phyloP scores from a whole-genome alignment of 2,329 filamentous ascomycete species.

The Metarhizium rileyi region DNA sequence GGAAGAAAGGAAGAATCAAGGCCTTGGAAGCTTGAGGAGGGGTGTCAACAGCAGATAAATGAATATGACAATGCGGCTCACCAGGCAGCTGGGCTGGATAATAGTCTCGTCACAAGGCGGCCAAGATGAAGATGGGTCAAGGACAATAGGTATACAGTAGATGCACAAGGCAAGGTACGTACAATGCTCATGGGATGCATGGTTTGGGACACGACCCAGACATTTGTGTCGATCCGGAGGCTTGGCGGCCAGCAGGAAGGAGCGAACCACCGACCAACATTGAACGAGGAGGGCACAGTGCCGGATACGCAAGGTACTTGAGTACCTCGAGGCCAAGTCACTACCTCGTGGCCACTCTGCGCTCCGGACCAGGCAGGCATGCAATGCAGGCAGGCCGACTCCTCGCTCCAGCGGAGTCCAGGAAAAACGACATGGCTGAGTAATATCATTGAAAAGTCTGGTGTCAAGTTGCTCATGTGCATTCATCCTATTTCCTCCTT shows the following conservation, averaged over 20 bases:
- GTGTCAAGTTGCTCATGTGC: too few relatives aligned
- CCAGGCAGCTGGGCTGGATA: neutral
- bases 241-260: constrained; percentile 1
- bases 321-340: too few relatives aligned
- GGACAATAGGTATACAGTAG: too few relatives aligned
- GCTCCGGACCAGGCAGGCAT: neutral
- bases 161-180: neutral
- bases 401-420: too few relatives aligned
- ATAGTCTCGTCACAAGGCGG: neutral
- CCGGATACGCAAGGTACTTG: too few relatives aligned
- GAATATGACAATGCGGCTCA: neutral
- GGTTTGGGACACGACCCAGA: neutral
- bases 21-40: neutral
- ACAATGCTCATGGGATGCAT: neutral
- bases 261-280: neutral
- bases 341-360: too few relatives aligned
- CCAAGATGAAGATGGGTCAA: neutral
- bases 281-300: neutral
- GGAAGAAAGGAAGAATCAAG: neutral
- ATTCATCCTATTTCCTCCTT: too few relatives aligned
- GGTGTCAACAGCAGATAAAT: neutral
- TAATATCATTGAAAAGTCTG: too few relatives aligned
- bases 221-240: neutral
- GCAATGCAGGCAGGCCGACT: neutral
- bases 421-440: too few relatives aligned